Evolutionary conservation across 2,329 filamentous ascomycete genomes (phyloP).

Genomic region (Ascosphaera apis): DNA sequence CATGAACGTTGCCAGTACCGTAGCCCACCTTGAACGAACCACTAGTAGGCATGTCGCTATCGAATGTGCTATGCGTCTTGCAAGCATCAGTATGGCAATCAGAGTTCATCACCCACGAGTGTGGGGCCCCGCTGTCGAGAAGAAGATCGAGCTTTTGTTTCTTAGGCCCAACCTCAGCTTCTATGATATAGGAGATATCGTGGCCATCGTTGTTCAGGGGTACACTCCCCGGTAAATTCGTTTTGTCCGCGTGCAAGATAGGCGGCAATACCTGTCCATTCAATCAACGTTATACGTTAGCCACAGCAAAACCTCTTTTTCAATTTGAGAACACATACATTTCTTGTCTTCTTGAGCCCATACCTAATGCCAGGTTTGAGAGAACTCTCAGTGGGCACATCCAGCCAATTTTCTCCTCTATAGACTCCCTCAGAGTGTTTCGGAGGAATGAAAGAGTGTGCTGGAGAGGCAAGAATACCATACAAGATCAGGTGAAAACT

Average conservation of each 20-base stretch:
- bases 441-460: not conserved
- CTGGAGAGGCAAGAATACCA: not conserved
- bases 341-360: not conserved
- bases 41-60: conserved; percentile 26
- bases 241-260: conserved; percentile 18
- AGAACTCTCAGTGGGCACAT: not conserved
- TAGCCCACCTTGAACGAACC: conserved; percentile 46
- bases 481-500: not conserved
- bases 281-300: not conserved
- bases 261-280: conserved; percentile 22
- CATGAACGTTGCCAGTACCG: conserved; percentile 52
- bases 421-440: not conserved
- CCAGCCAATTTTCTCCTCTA: not conserved
- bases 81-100: conserved; percentile 46
- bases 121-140: conserved; percentile 33
- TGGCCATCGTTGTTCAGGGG: conserved; percentile 30
- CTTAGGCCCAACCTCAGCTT: conserved; percentile 26
- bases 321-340: not conserved
- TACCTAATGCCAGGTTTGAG: not conserved
- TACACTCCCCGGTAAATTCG: conserved; percentile 22
- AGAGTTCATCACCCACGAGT: conserved; percentile 64
- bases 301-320: not conserved
- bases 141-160: conserved; percentile 29
- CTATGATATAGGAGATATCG: conserved; percentile 31
- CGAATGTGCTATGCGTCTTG: conserved; percentile 45